Percentiles rank a stretch among this genome's conserved stretches.
These are phyloP conservation scores for Sambucus nigra DNA, from an alignment of 129 eudicot genomes.

Conservation along the genomic window DNA sequence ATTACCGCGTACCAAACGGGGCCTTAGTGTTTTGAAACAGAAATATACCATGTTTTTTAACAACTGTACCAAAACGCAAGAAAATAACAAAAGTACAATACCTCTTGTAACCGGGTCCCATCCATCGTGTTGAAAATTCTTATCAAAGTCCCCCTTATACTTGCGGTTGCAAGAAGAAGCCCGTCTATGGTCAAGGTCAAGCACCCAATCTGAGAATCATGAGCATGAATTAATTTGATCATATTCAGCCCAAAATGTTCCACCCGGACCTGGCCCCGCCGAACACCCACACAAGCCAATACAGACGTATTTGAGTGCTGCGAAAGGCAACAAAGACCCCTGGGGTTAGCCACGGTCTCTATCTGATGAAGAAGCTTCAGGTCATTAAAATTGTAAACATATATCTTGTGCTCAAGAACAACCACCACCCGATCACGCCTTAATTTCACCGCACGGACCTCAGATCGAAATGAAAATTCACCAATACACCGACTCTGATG, in stretches of 20 bases:
- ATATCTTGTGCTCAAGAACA: slow-evolving; percentile 83
- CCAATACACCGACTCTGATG: slow-evolving; percentile 83
- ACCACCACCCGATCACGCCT: slow-evolving; percentile 78
- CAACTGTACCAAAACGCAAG: no score
- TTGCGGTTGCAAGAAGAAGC: slow-evolving; percentile 89
- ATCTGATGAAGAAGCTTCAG: slow-evolving; percentile 77
- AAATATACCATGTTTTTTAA: no score
- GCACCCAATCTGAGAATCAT: slow-evolving; percentile 73
- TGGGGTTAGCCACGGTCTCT: slow-evolving; percentile 72
- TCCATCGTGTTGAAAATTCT: slow-evolving; percentile 85
- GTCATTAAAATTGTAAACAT: slow-evolving; percentile 73
- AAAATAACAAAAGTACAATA: no score
- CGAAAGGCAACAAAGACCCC: slow-evolving; percentile 85
- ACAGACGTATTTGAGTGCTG: slow-evolving; percentile 73
- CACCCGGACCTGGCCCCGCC: slow-evolving; percentile 69
- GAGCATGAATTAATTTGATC: slow-evolving; percentile 69
- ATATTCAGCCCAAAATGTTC: slow-evolving; percentile 87
- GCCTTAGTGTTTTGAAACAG: no score
- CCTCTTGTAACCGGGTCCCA: slow-evolving; percentile 87
- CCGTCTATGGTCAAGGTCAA: slow-evolving; percentile 81
- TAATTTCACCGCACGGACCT: slow-evolving; percentile 79
- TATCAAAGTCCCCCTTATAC: slow-evolving; percentile 77
- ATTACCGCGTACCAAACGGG: no score
- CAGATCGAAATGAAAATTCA: slow-evolving; percentile 91
- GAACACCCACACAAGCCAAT: slow-evolving; percentile 72